Evolutionary conservation across 1,139 yeast genomes (phyloP), one percentile per base, ranked within the genome.

Genomic region (Nakaseomyces sp.): DNA sequence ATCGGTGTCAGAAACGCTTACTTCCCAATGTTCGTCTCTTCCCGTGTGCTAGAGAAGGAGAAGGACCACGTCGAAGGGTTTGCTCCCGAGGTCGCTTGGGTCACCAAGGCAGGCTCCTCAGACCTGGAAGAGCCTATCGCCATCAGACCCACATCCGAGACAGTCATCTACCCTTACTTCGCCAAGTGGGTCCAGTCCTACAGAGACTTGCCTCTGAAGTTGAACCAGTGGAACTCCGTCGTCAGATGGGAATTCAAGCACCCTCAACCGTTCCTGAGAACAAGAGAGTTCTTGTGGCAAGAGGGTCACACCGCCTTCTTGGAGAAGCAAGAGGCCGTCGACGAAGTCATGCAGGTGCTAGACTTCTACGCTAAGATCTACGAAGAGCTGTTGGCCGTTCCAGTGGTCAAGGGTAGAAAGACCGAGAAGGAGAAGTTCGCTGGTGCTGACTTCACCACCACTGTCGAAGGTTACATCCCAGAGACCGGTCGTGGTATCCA

Each of bases 71-170:
- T 93, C 59, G 98, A 93, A 69, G 99, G 99, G 32, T 93, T 93
- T 66, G 98, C 99, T 42, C 98, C 99, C 25, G 99, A 93, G 70
- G 99, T 93, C 46, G 99, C 99, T 19, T 93, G 99, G 99, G 98
- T 93, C 54, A 93, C 99, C 48, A 79, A 74, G 60, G 99, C 99
- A 42, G 99, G 99, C 59, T 68, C 71, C 42, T 84, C 95, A 25
- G 97, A 91, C 43, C 76, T 93, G 57, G 98, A 93, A 46, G 98
- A 93, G 71, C 98, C 95, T 57, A 86, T 93, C 61, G 99, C 99
- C 49, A 91, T 93, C 57, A 85, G 99, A 72, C 99, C 99, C 59
- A 93, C 99, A 40, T 88, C 97, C 15, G 99, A 93, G 69, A 93
- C 99, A 43, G 98, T 91, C 65, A 93, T 93, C 98, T 93, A 93